Evolutionary conservation across 495 filamentous ascomycete species (phyloP).

Genomic region (Penicillium lividum): DNA sequence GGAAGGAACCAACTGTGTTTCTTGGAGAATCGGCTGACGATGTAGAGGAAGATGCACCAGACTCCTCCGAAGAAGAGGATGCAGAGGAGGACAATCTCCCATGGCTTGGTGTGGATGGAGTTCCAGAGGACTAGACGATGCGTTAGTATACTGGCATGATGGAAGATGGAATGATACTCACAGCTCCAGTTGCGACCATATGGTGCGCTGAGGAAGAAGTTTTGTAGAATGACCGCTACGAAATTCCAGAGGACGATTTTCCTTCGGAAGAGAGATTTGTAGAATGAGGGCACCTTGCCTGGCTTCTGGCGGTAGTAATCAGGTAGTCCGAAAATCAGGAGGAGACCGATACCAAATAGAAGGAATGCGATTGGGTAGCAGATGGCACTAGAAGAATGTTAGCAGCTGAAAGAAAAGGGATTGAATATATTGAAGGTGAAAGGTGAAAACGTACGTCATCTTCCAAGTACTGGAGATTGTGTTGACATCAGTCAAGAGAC

Average conservation of each 20-base stretch:
- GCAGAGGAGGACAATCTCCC: constrained; percentile 46
- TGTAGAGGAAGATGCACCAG: constrained; percentile 43
- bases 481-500: constrained; percentile 32
- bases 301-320: constrained; percentile 60
- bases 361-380: constrained; percentile 44
- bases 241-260: constrained; percentile 53
- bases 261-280: constrained; percentile 44
- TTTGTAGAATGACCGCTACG: constrained; percentile 47
- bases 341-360: constrained; percentile 40
- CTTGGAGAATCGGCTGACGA: constrained; percentile 46
- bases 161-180: constrained; percentile 21
- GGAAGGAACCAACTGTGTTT: constrained; percentile 52
- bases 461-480: constrained; percentile 45
- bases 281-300: constrained; percentile 63
- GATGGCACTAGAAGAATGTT: constrained; percentile 35
- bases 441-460: constrained; percentile 37
- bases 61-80: constrained; percentile 47
- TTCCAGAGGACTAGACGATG: constrained; percentile 41
- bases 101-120: constrained; percentile 40
- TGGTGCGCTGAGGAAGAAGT: constrained; percentile 52
- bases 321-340: constrained; percentile 45
- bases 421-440: not conserved
- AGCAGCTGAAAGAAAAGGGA: constrained; percentile 10
- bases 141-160: constrained; percentile 14
- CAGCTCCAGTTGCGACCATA: constrained; percentile 53